phyloP scores from a whole-genome alignment of 495 filamentous ascomycete species.

The Lepidopterella palustris region DNA sequence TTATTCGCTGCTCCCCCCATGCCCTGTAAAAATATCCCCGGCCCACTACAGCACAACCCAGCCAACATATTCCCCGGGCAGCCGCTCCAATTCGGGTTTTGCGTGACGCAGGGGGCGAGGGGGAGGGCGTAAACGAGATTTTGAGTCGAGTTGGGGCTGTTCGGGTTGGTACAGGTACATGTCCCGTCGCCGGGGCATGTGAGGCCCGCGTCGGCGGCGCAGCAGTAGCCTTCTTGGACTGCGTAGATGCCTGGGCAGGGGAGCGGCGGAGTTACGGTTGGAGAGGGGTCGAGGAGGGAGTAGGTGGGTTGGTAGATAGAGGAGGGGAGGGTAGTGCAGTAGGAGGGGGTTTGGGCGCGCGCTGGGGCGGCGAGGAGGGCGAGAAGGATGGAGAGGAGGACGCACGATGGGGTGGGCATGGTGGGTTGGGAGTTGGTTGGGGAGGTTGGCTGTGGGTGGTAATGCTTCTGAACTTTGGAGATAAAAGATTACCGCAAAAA shows the following conservation, averaged over 20 bases:
- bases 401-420: too few relatives aligned
- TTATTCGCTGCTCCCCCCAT: too few relatives aligned
- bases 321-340: background rate
- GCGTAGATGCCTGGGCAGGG: background rate
- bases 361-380: background rate
- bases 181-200: background rate
- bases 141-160: background rate
- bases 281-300: background rate
- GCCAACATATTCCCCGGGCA: background rate
- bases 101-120: background rate
- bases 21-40: background rate
- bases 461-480: too few relatives aligned
- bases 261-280: background rate
- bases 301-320: background rate
- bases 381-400: background rate
- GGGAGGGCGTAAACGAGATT: conserved; percentile 1
- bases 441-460: too few relatives aligned
- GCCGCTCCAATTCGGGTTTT: background rate
- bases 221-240: background rate
- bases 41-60: background rate
- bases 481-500: too few relatives aligned
- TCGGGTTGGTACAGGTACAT: conserved; percentile 1
- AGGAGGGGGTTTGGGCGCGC: background rate
- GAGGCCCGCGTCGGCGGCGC: background rate
- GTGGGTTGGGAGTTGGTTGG: too few relatives aligned